Evolutionary conservation across 1,284 basidiomycete genomes (phyloP), one percentile per base, ranked within the genome.

Genomic region (Apiotrichum gamsii): DNA sequence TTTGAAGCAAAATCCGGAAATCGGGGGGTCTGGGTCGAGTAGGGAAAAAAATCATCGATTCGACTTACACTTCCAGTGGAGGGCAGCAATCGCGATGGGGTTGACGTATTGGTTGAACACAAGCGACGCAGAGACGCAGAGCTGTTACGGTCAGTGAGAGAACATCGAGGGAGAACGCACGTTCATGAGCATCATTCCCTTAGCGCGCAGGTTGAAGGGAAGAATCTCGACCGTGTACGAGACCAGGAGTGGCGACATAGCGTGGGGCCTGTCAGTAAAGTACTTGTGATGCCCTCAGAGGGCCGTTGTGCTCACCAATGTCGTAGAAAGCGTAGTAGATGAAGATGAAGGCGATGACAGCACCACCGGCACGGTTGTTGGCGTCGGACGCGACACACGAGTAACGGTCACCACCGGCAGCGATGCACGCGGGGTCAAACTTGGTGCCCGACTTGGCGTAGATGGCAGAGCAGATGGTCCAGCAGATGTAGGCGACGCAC

Each of bases 101-200:
- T 28, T 28, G 25, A 11, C 25, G 53, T 60, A 72, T 48, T 71
- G 67, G 58, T 70, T 67, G 53, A 66, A 53, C 37, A 63, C 60
- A 31, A 69, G 62, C 4, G 66, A 59, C 29, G 58, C 57, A 56
- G 67, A 65, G 55, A 70, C 67, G 30, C 55, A 51, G 33, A 70
- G 55, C 36, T 62, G 55, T n/a, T n/a, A n/a, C n/a, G n/a, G n/a
- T n/a, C n/a, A n/a, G n/a, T n/a, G n/a, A n/a, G n/a, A n/a, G n/a
- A n/a, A n/a, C n/a, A n/a, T n/a, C n/a, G n/a, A n/a, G n/a, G n/a
- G n/a, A n/a, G n/a, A n/a, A n/a, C n/a, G n/a, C n/a, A n/a, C n/a
- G n/a, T n/a, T n/a, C 53, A 65, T 57, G 52, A 87, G 65, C 56
- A 78, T 84, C 73, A 87, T 80, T 47, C 85, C 85, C 75, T 87